Evolutionary conservation across 345 rosid species (phyloP), one percentile per base, ranked within the genome.

Genomic region (Gossypium sturtianum): DNA sequence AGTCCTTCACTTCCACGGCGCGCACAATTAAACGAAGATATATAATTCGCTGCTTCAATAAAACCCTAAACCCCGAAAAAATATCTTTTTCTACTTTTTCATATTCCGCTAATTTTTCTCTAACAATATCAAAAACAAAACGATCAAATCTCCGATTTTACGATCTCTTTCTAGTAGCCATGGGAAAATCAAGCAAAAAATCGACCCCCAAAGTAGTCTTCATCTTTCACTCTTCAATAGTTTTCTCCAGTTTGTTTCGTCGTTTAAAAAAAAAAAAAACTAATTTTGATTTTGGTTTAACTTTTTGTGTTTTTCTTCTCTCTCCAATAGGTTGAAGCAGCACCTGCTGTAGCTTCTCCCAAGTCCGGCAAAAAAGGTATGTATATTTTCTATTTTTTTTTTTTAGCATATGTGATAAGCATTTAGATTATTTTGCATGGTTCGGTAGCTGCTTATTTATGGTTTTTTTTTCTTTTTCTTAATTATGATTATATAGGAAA

Each of bases 161-260:
- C 16, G 4, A 10, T 29, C 23, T 70, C 62, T 34, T 17, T 53
- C 12, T 7, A n/a, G 27, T 6, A 53, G 25, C 48, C 7, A 72
- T 72, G 75, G 75, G 65, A 22, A 72, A 72, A 58, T 57, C 66
- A 58, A 72, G 74, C 74, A 70, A 58, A 54, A 22, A 43, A 57
- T 41, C 75, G 8, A 9, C 15, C 66, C 13, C 56, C 22, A 72
- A 72, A 58, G 56, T 72, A 43, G 64, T 54, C 12, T 2, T 44
- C 64, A 43, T 57, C 44, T 15, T 72, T 57, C 53, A 20, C 53
- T 29, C 10, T 12, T n/a, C 10, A 17, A 7, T 54, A n/a, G 3
- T 9, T 43, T n/a, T n/a, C 17, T 34, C 23, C 45, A 29, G 62
- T 54, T 58, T 12, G 9, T 22, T 72, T 44, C 16, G n/a, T 43